Conservation (phyloP, 2,329 filamentous ascomycete genomes). For the Davidsoniella eucalypti region DNA sequence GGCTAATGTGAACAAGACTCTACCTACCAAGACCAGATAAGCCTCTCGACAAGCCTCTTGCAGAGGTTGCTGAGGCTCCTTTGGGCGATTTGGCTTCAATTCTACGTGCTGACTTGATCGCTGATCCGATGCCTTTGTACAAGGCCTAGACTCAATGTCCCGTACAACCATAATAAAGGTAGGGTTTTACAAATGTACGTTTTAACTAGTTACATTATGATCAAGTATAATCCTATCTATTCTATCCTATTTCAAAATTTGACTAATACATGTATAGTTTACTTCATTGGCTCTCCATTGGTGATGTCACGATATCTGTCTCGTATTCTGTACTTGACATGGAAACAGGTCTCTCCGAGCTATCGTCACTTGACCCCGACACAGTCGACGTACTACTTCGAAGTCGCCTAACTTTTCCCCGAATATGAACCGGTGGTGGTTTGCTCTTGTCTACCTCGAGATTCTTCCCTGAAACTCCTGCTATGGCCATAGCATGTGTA, state of each 20-base stretch:
- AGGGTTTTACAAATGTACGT: neutral
- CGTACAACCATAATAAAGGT: neutral
- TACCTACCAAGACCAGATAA: too few species aligned
- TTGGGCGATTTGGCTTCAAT: neutral
- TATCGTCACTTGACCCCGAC: neutral
- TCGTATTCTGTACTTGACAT: conserved; percentile 8
- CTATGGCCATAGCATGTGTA: neutral
- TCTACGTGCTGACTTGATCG: neutral
- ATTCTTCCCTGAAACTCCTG: too few species aligned
- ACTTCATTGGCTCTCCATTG: neutral
- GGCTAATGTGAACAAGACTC: too few species aligned
- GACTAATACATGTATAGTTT: neutral
- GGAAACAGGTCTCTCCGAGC: neutral
- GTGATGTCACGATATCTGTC: neutral
- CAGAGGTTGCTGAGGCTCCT: neutral
- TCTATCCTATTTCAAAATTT: neutral
- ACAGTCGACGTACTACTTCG: neutral
- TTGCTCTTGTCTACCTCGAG: neutral
- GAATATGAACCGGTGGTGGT: conserved; percentile 3
- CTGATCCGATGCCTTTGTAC: neutral
- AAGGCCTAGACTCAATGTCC: neutral
- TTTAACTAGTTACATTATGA: neutral
- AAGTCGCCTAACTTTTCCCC: conserved; percentile 1
- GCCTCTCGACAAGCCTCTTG: neutral
- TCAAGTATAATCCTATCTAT: neutral